These are phyloP conservation scores for Zymoseptoria brevis DNA, from an alignment of 2,329 filamentous ascomycete species.

Conservation along the genomic window DNA sequence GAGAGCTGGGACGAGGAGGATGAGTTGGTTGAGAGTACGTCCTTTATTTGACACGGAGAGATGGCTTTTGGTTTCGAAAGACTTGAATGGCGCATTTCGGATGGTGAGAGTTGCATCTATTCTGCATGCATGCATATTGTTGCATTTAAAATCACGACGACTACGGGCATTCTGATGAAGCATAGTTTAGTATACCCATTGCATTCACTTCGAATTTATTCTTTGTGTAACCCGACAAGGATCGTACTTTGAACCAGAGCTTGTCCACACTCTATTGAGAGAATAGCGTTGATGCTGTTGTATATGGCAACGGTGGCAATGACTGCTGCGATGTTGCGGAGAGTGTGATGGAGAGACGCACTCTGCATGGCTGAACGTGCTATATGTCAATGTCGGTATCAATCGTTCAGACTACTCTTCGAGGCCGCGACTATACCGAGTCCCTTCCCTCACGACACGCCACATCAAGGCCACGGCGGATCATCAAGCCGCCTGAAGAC, in stretches of 20 bases:
- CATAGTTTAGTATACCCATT: neutral
- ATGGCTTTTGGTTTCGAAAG: neutral
- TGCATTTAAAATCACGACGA: neutral
- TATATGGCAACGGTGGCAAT: no score
- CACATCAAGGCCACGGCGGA: constrained; percentile 58
- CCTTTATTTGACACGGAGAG: neutral
- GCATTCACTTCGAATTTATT: neutral
- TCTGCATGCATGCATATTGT: neutral
- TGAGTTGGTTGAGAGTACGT: neutral
- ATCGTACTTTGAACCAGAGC: neutral
- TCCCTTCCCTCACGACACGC: neutral
- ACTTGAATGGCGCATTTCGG: neutral
- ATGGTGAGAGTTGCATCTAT: neutral
- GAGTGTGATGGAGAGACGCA: no score
- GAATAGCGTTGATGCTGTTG: no score
- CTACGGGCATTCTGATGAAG: neutral
- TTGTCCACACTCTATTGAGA: no score
- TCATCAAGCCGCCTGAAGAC: constrained; percentile 75
- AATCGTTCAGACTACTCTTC: no score
- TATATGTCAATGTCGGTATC: no score
- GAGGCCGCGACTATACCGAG: no score
- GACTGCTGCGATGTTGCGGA: no score
- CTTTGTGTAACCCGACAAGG: neutral
- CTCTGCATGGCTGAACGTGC: no score
- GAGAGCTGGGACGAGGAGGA: neutral